phyloP scores from a whole-genome alignment of 108 stramenopile species.

The Cyclotella choctawhatcheeana region DNA sequence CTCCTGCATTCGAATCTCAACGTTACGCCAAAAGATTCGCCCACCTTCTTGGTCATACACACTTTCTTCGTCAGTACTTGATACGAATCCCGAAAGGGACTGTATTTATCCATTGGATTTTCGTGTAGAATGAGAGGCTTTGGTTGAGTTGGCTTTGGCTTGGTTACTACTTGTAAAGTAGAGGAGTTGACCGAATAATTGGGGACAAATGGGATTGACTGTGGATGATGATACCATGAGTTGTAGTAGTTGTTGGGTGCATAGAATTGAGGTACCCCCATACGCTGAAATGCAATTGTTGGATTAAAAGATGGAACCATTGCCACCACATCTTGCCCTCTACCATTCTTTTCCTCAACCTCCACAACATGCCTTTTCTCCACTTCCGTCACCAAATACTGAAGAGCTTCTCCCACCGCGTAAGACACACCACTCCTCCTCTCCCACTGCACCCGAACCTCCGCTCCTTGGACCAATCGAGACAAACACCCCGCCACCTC shows the following conservation, averaged over 20 bases:
- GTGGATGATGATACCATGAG: background rate
- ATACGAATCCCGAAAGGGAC: conserved; percentile 32
- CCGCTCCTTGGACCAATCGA: background rate
- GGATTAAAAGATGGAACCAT: background rate
- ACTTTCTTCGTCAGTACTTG: conserved; percentile 24
- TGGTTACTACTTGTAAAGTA: background rate
- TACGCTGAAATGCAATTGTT: background rate
- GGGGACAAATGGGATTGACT: background rate
- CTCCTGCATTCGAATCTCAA: conserved; percentile 49
- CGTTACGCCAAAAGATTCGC: conserved; percentile 64
- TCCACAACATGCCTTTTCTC: conserved; percentile 1
- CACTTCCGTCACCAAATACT: background rate
- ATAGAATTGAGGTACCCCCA: background rate
- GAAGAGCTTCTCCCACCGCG: conserved; percentile 26
- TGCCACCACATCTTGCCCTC: background rate
- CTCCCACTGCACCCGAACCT: conserved; percentile 24
- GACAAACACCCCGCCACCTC: background rate
- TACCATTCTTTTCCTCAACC: background rate
- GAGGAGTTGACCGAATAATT: background rate
- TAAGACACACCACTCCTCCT: conserved; percentile 14
- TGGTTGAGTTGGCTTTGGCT: background rate
- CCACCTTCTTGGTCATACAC: conserved; percentile 38
- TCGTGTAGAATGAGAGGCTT: conserved; percentile 23
- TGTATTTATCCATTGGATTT: conserved; percentile 26
- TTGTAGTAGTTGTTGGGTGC: background rate